Evolutionary conservation across 192 early-diverging fungal species (phyloP), one percentile per base, ranked within the genome.

Genomic region (Umbelopsis sp.): DNA sequence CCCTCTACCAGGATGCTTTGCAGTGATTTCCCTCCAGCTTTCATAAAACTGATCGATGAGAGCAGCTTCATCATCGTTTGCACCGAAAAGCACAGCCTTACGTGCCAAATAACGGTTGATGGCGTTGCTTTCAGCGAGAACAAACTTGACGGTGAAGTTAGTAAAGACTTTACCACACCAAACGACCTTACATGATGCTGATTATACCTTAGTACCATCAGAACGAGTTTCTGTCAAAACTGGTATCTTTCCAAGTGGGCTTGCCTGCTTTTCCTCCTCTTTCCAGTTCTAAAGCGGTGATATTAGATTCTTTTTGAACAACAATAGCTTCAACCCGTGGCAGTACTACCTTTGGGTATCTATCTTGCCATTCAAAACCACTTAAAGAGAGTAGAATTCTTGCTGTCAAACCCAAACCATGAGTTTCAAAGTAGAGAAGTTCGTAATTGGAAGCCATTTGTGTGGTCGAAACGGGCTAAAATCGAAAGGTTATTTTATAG

Each of bases 171-270:
- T 9, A 41, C 7, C 3, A 43, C 59, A 34, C 10, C 24, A 41
- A 26, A 3, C 21, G 36, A 43, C 41, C 0, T 43, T 21, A 32
- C 2, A 9, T 6, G 14, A 3, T 3, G n/a, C 10, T n/a, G 2
- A 67, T 7, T 6, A 44, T 41, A 67, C 65, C 65, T 43, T 67
- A 17, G 43, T 65, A 29, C 74, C 67, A 16, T 76, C 68, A 20
- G 34, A 24, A 20, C 32, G 50, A 17, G 38, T 72, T 49, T 84
- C 83, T 7, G 77, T 67, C 3, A 86, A 56, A 1, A 83, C 83
- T 8, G 85, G 85, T 0, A 86, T 45, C 67, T 82, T 72, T 20
- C 83, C 83, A 7, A 79, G 36, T 11, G 83, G 85, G n/a, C 78
- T 77, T 11, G 73, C 59, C 12, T 38, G 12, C 69, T 84, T 82